Base-by-base conservation (phyloP, 495 filamentous ascomycete species). In the Beverwykella pulmonaria region DNA sequence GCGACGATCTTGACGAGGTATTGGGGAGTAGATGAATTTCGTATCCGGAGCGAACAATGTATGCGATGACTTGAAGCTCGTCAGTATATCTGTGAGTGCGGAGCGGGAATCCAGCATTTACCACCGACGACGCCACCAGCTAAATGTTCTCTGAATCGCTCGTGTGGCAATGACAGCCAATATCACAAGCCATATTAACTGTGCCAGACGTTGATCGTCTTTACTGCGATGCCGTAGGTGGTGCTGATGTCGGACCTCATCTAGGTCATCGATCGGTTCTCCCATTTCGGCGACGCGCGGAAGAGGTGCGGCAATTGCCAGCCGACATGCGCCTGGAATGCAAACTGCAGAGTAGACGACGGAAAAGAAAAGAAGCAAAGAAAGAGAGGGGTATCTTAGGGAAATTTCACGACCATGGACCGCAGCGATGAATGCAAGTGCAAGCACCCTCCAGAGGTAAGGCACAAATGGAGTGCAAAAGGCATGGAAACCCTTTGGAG, bases 161-260 rank as follows among this genome's bases (percentile, higher is more conserved):
- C 29, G 47, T 26, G 30, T 53, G 1, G 26, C 12, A 5, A 59
- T 20, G 30, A 27, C 20, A 7, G 25, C 23, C 3, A 29, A n/a
- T 23, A 65, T 52, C 19, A 27, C 39, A 53, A 65, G 26, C 62
- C 62, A 65, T 23, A 65, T 23, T 2, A 58, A 8, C 17, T 41
- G 26, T 1, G 41, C 54, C 6, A 65, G 20, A 20, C 29, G 53
- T 32, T 59, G 47, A 29, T 65, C 47, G 22, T 7, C 15, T 27
- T 52, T 41, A 23, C 53, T 50, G 17, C 62, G 53, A 27, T 65
- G 53, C 20, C 30, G 39, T 19, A 65, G 19, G 34, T 65, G 62
- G 30, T 65, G 53, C 30, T 59, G 53, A 41, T 65, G 54, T 6
- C 62, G 53, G n/a, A 59, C 54, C n/a, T 65, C 53, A n/a, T 59